Base-by-base conservation (phyloP, 1,284 basidiomycete genomes). In the Papiliotrema flavescens region DNA sequence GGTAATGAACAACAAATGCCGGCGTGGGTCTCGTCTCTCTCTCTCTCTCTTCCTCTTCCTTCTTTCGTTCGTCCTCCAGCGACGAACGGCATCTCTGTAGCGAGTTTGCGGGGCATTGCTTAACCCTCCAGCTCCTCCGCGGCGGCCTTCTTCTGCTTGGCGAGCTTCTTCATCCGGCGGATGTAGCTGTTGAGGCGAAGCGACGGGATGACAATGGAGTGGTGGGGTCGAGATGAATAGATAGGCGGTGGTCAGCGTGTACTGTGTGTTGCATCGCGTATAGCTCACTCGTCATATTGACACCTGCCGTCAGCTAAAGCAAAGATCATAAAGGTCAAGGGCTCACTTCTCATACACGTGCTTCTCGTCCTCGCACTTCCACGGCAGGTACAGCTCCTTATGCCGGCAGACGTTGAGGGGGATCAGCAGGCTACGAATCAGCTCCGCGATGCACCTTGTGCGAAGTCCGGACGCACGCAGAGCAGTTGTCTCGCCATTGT, bases 401-500 rank as follows among this genome's bases (percentile, higher is more conserved):
- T 83, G 83, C 63, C 89, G 82, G 76, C 89, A 92, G 64, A 84
- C 79, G 75, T 92, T 91, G 60, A 92, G 79, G 13, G 91, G 91
- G 59, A 96, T 86, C 61, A 94, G 79, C 40, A 94, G 80, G 45
- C 92, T 68, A 52, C 19, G 34, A n/a, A 19, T 50, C 32, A 47
- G 40, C n/a, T 20, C 28, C 28, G 28, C 28, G 6, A 23, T 23
- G 9, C 7, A 7, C 13, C 24, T 24, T 14, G 8, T 28, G 44
- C 20, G 7, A 11, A 14, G 19, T 47, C 19, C 7, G 26, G 59
- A 84, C 88, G 70, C 74, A 95, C 92, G 90, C 84, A 64, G 91
- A 94, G 77, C 92, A 96, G 64, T 87, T 84, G 77, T 96, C 92
- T 68, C 92, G 81, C 85, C 88, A 96, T 13, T 82, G 87, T 9